Base-by-base conservation (phyloP, 306 rosid genomes). In the Dalbergia oliveri region DNA sequence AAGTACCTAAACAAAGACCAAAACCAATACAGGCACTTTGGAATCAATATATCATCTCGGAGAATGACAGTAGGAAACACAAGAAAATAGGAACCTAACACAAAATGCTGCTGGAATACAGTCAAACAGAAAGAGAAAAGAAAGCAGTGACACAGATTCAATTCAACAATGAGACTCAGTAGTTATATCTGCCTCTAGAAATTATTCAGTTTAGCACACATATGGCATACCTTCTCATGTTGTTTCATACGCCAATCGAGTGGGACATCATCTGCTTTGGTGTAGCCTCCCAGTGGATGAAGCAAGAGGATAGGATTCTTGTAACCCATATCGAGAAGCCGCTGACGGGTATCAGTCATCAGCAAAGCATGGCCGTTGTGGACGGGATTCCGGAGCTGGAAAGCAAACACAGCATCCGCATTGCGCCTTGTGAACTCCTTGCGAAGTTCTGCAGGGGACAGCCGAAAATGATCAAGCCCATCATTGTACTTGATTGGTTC, bases 191-290 rank as follows among this genome's bases (percentile, higher is more conserved):
- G 56, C 56, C 21, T 47, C 18, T 54, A 13, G 35, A 69, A 47
- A 64, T 14, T 13, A 58, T 6, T 73, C 33, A 68, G 26, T 21
- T 69, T 26, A 45, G 66, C n/a, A 70, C 4, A 37, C 39, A 63
- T 2, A 26, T 26, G 31, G 1, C 31, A 26, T 62, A 96, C 99
- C 94, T 96, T 96, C 87, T 93, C 99, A 43, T 96, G 99, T 81
- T 96, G 99, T 77, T 83, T 91, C 99, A 96, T 96, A 54, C 99
- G 87, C 99, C 99, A 96, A 70, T 72, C 84, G 58, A 96, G 98
- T 23, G 99, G 99, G 47, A 96, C 97, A 82, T 96, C 99, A 86
- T 96, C 99, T 33, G 97, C 99, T 85, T 93, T 96, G 63, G 99
- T 96, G 63, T 90, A 93, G 81, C 99, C 99, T 61, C 99, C 99